phyloP scores from a whole-genome alignment of 164 flowering plant genomes.

The Amborella trichopoda region DNA sequence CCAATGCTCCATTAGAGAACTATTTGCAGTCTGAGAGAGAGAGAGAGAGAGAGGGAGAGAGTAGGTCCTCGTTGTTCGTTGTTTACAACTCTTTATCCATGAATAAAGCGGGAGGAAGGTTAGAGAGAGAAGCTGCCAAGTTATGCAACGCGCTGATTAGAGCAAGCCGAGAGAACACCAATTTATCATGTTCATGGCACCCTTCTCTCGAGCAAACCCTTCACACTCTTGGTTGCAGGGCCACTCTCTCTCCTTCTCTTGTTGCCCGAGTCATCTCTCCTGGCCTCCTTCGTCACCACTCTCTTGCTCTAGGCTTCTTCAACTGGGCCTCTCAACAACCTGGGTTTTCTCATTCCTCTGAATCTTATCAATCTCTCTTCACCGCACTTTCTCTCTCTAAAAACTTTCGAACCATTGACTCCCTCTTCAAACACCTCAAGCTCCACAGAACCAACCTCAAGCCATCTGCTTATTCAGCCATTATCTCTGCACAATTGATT shows the following conservation, averaged over 20 bases:
- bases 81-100: no score
- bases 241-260: constrained; percentile 44
- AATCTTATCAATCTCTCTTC: constrained; percentile 48
- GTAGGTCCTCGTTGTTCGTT: no score
- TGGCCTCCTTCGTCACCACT: constrained; percentile 42
- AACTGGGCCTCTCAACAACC: constrained; percentile 82
- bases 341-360: constrained; percentile 41
- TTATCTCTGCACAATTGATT: constrained; percentile 25
- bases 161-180: background rate
- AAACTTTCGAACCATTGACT: constrained; percentile 34
- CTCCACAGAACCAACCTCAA: constrained; percentile 26
- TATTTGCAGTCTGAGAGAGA: no score
- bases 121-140: background rate
- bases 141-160: background rate
- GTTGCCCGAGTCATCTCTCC: constrained; percentile 76
- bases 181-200: constrained; percentile 39
- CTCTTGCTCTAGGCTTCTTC: constrained; percentile 75
- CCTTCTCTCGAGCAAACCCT: constrained; percentile 54
- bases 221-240: constrained; percentile 42
- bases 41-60: no score
- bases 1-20: no score
- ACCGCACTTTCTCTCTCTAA: constrained; percentile 55
- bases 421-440: constrained; percentile 26
- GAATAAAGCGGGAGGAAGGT: no score
- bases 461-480: constrained; percentile 25